Evolutionary conservation across 2,329 filamentous ascomycete species (phyloP).

Genomic region (Alternaria ventricosa): DNA sequence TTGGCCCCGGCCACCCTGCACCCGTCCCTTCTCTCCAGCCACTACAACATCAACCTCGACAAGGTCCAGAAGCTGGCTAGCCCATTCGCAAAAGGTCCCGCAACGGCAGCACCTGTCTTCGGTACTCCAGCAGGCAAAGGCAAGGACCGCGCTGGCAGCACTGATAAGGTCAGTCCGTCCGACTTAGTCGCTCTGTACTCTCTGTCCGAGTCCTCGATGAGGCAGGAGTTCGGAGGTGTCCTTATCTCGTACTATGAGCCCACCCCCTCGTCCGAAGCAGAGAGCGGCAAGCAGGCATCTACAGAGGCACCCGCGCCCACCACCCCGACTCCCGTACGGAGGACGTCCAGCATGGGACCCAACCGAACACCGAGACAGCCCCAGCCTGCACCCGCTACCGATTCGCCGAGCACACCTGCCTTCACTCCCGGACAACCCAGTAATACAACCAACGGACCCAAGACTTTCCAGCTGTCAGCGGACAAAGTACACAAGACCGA

Average conservation of each 20-base stretch:
- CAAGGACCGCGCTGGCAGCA: constrained; percentile 61
- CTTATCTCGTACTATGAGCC: constrained; percentile 77
- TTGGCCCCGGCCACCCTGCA: constrained; percentile 70
- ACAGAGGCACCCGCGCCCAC: constrained; percentile 64
- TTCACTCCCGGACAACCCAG: constrained; percentile 45
- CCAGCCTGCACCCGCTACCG: constrained; percentile 50
- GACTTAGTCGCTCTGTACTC: constrained; percentile 78
- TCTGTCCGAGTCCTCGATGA: constrained; percentile 54
- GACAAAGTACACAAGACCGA: constrained; percentile 53
- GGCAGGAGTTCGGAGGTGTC: constrained; percentile 82
- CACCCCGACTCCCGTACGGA: constrained; percentile 78
- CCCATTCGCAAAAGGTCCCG: constrained; percentile 76
- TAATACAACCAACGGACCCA: constrained; percentile 40
- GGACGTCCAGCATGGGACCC: constrained; percentile 62
- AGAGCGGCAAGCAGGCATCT: constrained; percentile 19
- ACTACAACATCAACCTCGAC: constrained; percentile 77
- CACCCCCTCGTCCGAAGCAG: constrained; percentile 40
- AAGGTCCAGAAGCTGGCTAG: constrained; percentile 82
- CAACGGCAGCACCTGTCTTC: constrained; percentile 58
- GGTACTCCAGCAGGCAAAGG: constrained; percentile 68
- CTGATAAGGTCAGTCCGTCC: constrained; percentile 53
- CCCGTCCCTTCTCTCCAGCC: constrained; percentile 77
- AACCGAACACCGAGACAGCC: constrained; percentile 60
- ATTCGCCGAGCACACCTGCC: constrained; percentile 58
- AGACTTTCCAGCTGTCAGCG: constrained; percentile 66